Evolutionary conservation across 352 stramenopile species (phyloP).

Genomic region (Globisporangium ultimum): DNA sequence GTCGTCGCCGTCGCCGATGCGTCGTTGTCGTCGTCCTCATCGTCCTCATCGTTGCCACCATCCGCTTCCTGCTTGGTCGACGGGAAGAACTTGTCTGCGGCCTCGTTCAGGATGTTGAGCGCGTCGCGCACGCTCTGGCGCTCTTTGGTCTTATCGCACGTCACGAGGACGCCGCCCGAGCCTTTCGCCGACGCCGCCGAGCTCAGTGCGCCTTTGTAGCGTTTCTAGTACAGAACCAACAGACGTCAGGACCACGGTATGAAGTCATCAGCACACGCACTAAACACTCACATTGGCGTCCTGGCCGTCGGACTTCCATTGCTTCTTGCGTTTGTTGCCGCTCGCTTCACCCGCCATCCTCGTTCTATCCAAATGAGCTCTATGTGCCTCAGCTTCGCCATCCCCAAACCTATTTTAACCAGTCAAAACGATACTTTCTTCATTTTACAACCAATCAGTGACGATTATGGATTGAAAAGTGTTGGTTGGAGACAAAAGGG

Average conservation of each 20-base stretch:
- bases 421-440: conserved; percentile 12
- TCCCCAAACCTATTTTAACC: conserved; percentile 10
- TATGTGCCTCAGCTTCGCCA: background rate
- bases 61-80: conserved; percentile 15
- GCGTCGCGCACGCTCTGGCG: conserved; percentile 66
- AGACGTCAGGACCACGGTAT: background rate
- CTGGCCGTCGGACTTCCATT: conserved; percentile 38
- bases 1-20: conserved; percentile 29
- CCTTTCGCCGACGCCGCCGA: conserved; percentile 58
- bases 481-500: conserved; percentile 7
- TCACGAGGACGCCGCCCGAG: conserved; percentile 57
- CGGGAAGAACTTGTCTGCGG: conserved; percentile 61
- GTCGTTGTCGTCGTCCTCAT: conserved; percentile 8
- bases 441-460: conserved; percentile 22
- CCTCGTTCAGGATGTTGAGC: conserved; percentile 74
- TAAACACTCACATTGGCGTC: conserved; percentile 4
- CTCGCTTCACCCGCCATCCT: conserved; percentile 26
- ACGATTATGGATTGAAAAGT: conserved; percentile 6
- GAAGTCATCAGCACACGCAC: background rate
- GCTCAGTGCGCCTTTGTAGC: conserved; percentile 48
- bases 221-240: conserved; percentile 30
- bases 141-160: conserved; percentile 77
- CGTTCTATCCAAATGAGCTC: conserved; percentile 1
- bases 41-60: conserved; percentile 15
- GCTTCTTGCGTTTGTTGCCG: conserved; percentile 52